Evolutionary conservation across 768 basidiomycete genomes (phyloP).

Genomic region (Exidia glandulosa): DNA sequence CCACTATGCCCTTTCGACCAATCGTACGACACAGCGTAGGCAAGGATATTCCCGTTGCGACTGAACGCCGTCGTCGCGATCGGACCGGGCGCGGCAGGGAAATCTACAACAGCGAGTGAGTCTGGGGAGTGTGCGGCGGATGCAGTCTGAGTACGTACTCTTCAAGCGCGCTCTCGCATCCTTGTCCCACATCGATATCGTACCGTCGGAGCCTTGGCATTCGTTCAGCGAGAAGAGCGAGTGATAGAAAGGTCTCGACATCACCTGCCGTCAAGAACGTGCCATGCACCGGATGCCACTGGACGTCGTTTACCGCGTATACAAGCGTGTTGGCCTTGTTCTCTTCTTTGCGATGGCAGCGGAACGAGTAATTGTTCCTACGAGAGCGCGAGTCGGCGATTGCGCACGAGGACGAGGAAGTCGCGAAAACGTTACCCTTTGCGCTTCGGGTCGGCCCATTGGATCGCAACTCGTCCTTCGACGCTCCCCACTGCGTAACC

Average conservation of each 20-base stretch:
- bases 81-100: not conserved
- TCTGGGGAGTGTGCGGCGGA: not conserved
- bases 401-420: slow-evolving; percentile 4
- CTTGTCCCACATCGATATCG: slow-evolving; percentile 22
- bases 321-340: slow-evolving; percentile 34
- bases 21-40: slow-evolving; percentile 14
- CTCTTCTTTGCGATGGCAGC: slow-evolving; percentile 33
- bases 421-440: not conserved
- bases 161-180: slow-evolving; percentile 27
- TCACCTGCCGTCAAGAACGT: slow-evolving; percentile 37
- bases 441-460: slow-evolving; percentile 14
- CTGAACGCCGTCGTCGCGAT: slow-evolving; percentile 9
- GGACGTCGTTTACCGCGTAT: slow-evolving; percentile 46
- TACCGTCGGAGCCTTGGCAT: slow-evolving; percentile 12
- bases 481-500: slow-evolving; percentile 8
- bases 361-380: slow-evolving; percentile 49
- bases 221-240: not conserved
- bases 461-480: slow-evolving; percentile 28
- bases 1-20: slow-evolving; percentile 13
- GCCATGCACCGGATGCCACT: slow-evolving; percentile 42
- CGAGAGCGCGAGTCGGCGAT: slow-evolving; percentile 6
- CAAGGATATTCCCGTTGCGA: slow-evolving; percentile 9
- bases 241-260: slow-evolving; percentile 21
- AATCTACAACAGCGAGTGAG: not conserved
- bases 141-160: slow-evolving; percentile 1